These are phyloP conservation scores for Pezicula carpinea DNA, from an alignment of 2,329 filamentous ascomycete genomes.

Conservation along the genomic window DNA sequence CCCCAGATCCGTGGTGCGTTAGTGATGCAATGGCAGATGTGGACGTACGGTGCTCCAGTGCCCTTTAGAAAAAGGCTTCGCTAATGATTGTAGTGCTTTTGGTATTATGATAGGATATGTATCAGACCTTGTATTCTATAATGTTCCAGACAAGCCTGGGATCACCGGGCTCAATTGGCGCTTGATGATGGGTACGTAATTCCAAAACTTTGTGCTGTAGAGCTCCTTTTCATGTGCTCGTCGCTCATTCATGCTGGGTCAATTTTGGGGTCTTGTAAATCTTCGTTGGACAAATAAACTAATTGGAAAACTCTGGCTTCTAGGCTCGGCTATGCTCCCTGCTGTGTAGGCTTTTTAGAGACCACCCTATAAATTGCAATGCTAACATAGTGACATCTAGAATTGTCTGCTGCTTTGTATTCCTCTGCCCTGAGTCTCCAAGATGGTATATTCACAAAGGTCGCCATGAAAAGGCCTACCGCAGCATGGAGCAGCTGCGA, in stretches of 20 bases:
- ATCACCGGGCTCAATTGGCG: conserved; percentile 62
- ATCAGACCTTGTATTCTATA: conserved; percentile 57
- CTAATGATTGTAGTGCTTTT: conserved; percentile 33
- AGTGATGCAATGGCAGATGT: conserved; percentile 69
- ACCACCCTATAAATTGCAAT: conserved; percentile 30
- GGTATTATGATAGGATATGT: conserved; percentile 55
- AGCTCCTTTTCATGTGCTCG: too few relatives aligned
- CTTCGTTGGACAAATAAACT: background rate
- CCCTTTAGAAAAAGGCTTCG: too few relatives aligned
- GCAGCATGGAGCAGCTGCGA: conserved; percentile 41
- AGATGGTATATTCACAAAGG: conserved; percentile 47
- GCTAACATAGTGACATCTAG: background rate
- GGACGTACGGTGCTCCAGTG: conserved; percentile 19
- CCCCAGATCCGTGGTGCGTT: conserved; percentile 61
- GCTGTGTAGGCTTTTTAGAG: conserved; percentile 52
- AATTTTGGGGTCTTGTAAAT: background rate
- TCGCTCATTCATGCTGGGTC: too few relatives aligned
- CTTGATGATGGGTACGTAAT: conserved; percentile 52
- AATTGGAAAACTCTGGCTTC: background rate
- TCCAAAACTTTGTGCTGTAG: too few relatives aligned
- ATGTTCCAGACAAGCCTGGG: conserved; percentile 44
- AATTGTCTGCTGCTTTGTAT: conserved; percentile 43
- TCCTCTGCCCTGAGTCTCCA: conserved; percentile 41
- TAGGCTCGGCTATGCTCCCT: conserved; percentile 54
- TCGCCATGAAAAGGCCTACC: conserved; percentile 42